phyloP scores from a whole-genome alignment of 495 filamentous ascomycete genomes.

The Tetracladium marchalianum region DNA sequence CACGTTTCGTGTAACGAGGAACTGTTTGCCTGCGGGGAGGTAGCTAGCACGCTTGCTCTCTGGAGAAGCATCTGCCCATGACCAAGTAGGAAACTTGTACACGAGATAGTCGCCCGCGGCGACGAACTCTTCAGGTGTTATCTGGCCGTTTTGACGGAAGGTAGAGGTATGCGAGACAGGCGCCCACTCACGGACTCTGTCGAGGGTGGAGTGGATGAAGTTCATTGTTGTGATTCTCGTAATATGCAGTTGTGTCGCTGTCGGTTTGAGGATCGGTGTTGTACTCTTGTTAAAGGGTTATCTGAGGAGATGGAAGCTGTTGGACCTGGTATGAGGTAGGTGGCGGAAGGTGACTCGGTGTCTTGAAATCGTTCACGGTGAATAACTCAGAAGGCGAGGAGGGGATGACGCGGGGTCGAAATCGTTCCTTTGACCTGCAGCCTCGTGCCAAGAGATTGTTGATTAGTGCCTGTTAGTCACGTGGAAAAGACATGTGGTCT shows the following conservation, averaged over 20 bases:
- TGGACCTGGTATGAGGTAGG: too few species aligned
- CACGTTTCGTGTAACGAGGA: constrained; percentile 85
- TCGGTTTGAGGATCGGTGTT: neutral
- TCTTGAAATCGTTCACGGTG: too few species aligned
- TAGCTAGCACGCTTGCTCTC: constrained; percentile 66
- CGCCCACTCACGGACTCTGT: constrained; percentile 80
- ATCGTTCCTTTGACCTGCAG: too few species aligned
- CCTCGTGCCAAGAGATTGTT: too few species aligned
- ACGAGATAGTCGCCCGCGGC: constrained; percentile 95
- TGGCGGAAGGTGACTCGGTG: too few species aligned
- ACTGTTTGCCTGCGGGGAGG: constrained; percentile 88
- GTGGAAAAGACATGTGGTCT: too few species aligned
- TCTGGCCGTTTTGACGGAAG: constrained; percentile 86
- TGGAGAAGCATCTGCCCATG: constrained; percentile 83
- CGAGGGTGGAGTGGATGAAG: constrained; percentile 68
- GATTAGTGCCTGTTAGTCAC: too few species aligned
- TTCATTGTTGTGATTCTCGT: constrained; percentile 29
- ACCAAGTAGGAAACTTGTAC: constrained; percentile 98
- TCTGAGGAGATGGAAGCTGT: too few species aligned
- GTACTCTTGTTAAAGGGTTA: too few species aligned
- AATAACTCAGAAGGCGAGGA: too few species aligned
- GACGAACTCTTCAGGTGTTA: constrained; percentile 96
- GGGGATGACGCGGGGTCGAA: too few species aligned
- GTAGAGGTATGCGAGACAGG: constrained; percentile 83
- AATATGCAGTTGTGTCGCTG: neutral